phyloP scores from a whole-genome alignment of 2,329 filamentous ascomycete species.

The Samsoniella hepiali region DNA sequence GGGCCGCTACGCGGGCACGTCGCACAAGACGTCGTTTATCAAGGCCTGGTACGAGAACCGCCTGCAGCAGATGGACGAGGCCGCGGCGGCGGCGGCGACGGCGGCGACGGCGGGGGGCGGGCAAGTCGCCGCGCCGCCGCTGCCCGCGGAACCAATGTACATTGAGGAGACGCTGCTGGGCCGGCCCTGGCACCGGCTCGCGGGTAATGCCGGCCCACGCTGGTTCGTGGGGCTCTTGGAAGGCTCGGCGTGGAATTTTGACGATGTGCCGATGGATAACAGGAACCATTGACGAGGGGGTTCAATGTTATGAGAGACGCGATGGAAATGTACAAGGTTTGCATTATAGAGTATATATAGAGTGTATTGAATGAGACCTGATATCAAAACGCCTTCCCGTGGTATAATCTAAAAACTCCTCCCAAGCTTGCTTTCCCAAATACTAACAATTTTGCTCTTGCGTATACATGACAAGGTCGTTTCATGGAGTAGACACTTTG shows the following conservation, averaged over 20 bases:
- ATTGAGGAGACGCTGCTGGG: conserved; percentile 9
- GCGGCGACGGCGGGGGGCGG: background rate
- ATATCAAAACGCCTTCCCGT: background rate
- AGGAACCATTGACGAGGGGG: background rate
- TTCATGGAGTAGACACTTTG: background rate
- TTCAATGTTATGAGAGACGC: no score
- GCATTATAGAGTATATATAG: background rate
- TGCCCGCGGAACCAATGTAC: background rate
- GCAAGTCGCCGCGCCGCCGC: background rate
- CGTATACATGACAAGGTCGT: background rate
- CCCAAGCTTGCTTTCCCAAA: no score
- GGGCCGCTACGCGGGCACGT: conserved; percentile 23
- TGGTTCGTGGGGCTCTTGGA: conserved; percentile 28
- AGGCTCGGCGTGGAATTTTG: conserved; percentile 25
- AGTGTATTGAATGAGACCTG: background rate
- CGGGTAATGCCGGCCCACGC: conserved; percentile 1
- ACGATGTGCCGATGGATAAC: conserved; percentile 16
- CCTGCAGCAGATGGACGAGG: conserved; percentile 21
- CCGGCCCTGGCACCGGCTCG: conserved; percentile 5
- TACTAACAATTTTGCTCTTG: background rate
- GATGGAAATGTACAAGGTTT: background rate
- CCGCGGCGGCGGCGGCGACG: background rate
- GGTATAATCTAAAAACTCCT: background rate
- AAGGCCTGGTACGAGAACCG: conserved; percentile 32
- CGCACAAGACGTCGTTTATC: conserved; percentile 28